A percentile compares a stretch with the other conserved stretches of the same genome.
Evolutionary conservation across 441 rosid species (phyloP).

Genomic region (Pelargonium myrrhifolium): DNA sequence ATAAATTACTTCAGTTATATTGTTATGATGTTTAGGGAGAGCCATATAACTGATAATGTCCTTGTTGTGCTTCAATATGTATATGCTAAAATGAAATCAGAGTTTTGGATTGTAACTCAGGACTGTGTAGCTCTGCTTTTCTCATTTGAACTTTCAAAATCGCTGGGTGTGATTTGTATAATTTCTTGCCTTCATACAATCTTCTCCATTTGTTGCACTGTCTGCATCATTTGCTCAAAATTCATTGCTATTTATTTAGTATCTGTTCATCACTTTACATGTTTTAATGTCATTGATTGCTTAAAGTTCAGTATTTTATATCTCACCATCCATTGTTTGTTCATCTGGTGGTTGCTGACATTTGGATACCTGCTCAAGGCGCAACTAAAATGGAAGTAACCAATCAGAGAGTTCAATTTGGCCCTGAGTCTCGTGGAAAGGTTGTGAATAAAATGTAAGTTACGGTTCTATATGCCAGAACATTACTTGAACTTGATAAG

Average conservation of each 20-base stretch:
- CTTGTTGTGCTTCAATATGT: no score
- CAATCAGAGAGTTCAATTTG: conserved; percentile 18
- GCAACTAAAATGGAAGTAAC: conserved; percentile 5
- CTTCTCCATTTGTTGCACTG: not conserved
- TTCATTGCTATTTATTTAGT: not conserved
- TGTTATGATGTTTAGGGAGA: no score
- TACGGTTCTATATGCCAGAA: not conserved
- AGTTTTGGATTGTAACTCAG: not conserved
- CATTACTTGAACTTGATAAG: not conserved
- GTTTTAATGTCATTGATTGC: not conserved
- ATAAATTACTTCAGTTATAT: no score
- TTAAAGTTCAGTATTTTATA: not conserved
- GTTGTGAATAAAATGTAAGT: conserved; percentile 24
- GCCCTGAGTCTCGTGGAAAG: conserved; percentile 12
- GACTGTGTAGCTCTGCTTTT: not conserved
- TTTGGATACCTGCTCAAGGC: conserved; percentile 1
- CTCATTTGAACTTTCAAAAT: not conserved
- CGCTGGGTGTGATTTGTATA: not conserved
- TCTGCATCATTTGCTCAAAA: not conserved
- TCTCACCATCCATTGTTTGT: not conserved
- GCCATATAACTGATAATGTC: no score
- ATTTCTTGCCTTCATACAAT: not conserved
- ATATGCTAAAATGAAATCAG: not conserved
- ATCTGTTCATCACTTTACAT: not conserved
- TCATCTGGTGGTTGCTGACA: not conserved